Base-by-base conservation (phyloP, 192 early-diverging fungal genomes). In the Mortierella claussenii region DNA sequence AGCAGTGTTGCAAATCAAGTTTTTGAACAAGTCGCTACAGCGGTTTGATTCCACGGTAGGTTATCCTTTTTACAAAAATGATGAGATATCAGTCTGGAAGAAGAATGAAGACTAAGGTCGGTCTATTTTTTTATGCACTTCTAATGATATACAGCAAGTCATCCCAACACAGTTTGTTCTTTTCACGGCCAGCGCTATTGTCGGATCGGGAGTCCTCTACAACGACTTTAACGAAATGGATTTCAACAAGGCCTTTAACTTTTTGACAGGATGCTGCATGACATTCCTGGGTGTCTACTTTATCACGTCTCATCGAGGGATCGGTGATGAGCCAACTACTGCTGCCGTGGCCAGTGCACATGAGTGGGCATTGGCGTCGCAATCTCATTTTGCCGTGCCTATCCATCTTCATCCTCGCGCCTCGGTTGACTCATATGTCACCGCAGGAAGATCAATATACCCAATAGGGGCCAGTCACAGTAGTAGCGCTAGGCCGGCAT, bases 151-250 rank as follows among this genome's bases (percentile, higher is more conserved):
- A 17, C 49, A 80, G 80, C 73, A 88, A 70, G 91, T 92, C 2
- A 91, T 92, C 52, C 91, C 91, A 2, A 92, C 90, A 10, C 91
- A 92, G 65, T 92, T 90, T 78, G 91, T 92, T 13, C 70, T 90
- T 4, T 92, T 92, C 57, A 92, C 91, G 0, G 78, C 89, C 13
- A 89, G 85, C 12, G 86, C 87, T 15, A 92, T 92, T 31, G 80
- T 89, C 43, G 91, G 91, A 27, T 87, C 85, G 46, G 87, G 89
- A 8, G 78, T 89, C 12, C 68, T 88, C n/a, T 88, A 90, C 60
- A 84, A 84, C 56, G 89, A 90, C 63, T 90, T 90, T 81, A 83
- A 85, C 30, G 80, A 84, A 42, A 83, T 84, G 68, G 56, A 70
- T 42, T 67, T 82, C 36, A 68, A 79, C 47, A 80, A 85, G 43